Percentiles rank a stretch among this genome's conserved stretches.
Conservation (phyloP, 805 yeast genomes). For the Candida piceae region DNA sequence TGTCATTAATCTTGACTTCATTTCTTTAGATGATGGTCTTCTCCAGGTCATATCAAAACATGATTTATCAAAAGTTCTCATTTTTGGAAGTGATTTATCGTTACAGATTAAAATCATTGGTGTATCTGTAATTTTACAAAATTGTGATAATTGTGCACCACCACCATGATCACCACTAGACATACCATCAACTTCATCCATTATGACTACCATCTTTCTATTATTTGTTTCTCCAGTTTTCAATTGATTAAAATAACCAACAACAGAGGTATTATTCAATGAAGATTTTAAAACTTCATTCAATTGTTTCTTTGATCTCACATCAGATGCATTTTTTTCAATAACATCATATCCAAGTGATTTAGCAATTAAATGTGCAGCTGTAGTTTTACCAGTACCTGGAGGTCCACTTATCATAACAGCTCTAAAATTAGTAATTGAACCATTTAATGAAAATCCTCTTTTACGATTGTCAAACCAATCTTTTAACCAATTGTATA, state of each 20-base stretch:
- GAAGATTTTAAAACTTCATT: conserved; percentile 65
- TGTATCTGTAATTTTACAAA: conserved; percentile 77
- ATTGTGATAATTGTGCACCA: conserved; percentile 86
- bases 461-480: conserved; percentile 62
- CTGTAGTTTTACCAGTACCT: conserved; percentile 79
- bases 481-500: conserved; percentile 67
- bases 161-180: conserved; percentile 99
- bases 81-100: conserved; percentile 86
- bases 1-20: conserved; percentile 81
- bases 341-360: conserved; percentile 66
- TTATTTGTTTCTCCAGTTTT: conserved; percentile 22
- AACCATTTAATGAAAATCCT: conserved; percentile 57
- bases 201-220: conserved; percentile 70
- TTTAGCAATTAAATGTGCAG: conserved; percentile 71
- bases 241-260: conserved; percentile 57
- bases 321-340: conserved; percentile 85
- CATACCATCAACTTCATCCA: conserved; percentile 99
- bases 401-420: conserved; percentile 86
- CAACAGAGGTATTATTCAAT: conserved; percentile 75
- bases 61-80: conserved; percentile 90
- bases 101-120: conserved; percentile 93
- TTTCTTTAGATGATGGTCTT: conserved; percentile 79
- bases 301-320: conserved; percentile 75
- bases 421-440: conserved; percentile 70
- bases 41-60: conserved; percentile 79